These are phyloP conservation scores for Saturnispora mendoncae DNA, from an alignment of 805 yeast genomes.

Conservation along the genomic window DNA sequence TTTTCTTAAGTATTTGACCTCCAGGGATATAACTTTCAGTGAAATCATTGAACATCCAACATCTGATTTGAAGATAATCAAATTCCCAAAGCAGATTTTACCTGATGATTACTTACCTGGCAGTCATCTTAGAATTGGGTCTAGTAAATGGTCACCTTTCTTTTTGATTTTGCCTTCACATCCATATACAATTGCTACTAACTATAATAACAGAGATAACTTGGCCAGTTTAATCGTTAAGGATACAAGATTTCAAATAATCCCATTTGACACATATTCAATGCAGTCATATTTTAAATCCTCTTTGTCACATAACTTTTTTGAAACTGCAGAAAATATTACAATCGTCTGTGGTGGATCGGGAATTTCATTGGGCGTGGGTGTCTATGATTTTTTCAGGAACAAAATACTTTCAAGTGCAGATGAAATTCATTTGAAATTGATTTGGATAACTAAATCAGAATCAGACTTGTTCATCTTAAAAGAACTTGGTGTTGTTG, in stretches of 20 bases:
- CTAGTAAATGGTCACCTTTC: conserved; percentile 30
- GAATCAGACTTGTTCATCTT: conserved; percentile 40
- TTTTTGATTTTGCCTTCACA: conserved; percentile 52
- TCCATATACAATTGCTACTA: conserved; percentile 55
- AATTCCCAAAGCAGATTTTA: conserved; percentile 16
- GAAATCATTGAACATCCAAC: conserved; percentile 15
- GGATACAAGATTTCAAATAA: conserved; percentile 32
- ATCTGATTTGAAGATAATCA: conserved; percentile 11
- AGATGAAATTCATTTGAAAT: conserved; percentile 27
- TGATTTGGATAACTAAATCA: conserved; percentile 49
- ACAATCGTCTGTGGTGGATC: conserved; percentile 63
- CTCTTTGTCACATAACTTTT: conserved; percentile 37
- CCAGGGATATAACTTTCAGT: conserved; percentile 17
- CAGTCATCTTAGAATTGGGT: conserved; percentile 47
- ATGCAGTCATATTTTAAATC: conserved; percentile 34
- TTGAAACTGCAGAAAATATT: conserved; percentile 41
- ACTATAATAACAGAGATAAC: conserved; percentile 23
- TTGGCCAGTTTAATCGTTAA: conserved; percentile 38
- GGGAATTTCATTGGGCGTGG: conserved; percentile 58
- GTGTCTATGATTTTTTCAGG: conserved; percentile 37
- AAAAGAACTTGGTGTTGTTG: conserved; percentile 29
- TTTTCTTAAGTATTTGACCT: conserved; percentile 24
- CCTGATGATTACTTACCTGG: conserved; percentile 35
- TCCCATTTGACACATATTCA: conserved; percentile 29
- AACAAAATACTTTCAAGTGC: conserved; percentile 18